These are phyloP conservation scores for Xylaria sp. DNA, from an alignment of 2,329 filamentous ascomycete genomes.

Conservation along the genomic window DNA sequence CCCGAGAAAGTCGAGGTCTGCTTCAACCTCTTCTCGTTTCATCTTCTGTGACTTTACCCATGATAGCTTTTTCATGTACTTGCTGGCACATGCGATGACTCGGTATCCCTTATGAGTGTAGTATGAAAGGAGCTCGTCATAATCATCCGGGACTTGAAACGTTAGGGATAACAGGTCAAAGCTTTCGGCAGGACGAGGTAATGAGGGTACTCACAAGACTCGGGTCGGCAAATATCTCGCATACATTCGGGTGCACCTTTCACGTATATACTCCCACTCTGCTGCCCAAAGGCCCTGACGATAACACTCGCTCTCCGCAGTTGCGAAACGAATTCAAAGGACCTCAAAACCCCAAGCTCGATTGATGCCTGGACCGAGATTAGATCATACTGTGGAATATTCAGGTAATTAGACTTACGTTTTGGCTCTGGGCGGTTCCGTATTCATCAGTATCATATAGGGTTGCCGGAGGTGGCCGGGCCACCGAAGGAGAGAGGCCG, in stretches of 20 bases:
- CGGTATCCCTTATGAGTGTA: slow-evolving; percentile 97
- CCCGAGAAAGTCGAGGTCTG: slow-evolving; percentile 81
- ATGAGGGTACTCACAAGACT: slow-evolving; percentile 65
- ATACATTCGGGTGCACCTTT: slow-evolving; percentile 97
- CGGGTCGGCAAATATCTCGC: slow-evolving; percentile 84
- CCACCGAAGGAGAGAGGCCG: slow-evolving; percentile 83
- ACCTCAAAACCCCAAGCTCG: slow-evolving; percentile 87
- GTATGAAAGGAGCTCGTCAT: slow-evolving; percentile 82
- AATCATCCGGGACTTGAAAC: slow-evolving; percentile 73
- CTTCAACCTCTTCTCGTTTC: slow-evolving; percentile 83
- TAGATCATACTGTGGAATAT: slow-evolving; percentile 13
- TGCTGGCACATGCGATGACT: slow-evolving; percentile 93
- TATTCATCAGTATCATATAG: slow-evolving; percentile 49
- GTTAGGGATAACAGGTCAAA: slow-evolving; percentile 20
- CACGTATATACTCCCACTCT: slow-evolving; percentile 85
- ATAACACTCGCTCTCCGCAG: slow-evolving; percentile 90
- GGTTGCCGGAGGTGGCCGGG: slow-evolving; percentile 70
- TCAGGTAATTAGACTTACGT: slow-evolving; percentile 26
- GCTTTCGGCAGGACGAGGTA: not conserved
- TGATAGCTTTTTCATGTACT: slow-evolving; percentile 82
- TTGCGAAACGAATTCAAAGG: slow-evolving; percentile 94
- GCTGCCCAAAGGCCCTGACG: slow-evolving; percentile 83
- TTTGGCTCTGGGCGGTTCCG: slow-evolving; percentile 32
- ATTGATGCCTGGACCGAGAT: slow-evolving; percentile 53
- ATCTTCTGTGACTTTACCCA: slow-evolving; percentile 97